These are phyloP conservation scores for Neurospora sp. DNA, from an alignment of 495 filamentous ascomycete genomes.

Conservation along the genomic window DNA sequence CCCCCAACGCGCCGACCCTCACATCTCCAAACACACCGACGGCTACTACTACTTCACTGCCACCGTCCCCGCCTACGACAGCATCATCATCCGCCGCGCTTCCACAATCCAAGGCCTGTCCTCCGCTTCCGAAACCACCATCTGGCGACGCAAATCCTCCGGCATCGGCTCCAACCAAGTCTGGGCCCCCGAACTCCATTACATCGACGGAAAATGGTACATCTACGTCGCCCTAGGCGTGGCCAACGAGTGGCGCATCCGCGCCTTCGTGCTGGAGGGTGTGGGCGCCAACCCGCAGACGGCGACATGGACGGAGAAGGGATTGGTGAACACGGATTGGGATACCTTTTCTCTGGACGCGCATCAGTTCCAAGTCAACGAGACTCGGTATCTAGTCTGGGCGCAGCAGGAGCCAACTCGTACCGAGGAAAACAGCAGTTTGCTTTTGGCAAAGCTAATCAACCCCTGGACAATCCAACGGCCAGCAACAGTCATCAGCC, in stretches of 20 bases:
- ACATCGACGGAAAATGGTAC: conserved; percentile 38
- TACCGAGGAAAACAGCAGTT: conserved; percentile 1
- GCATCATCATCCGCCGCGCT: conserved; percentile 38
- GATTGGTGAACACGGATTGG: conserved; percentile 19
- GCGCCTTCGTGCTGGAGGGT: conserved; percentile 19
- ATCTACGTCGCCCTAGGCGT: conserved; percentile 30
- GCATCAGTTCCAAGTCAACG: conserved; percentile 16
- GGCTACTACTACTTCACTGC: conserved; percentile 43
- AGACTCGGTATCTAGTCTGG: conserved; percentile 20
- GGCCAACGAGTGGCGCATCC: conserved; percentile 16
- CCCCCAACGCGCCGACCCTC: conserved; percentile 18
- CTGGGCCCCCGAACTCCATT: conserved; percentile 47
- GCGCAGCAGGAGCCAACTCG: conserved; percentile 16
- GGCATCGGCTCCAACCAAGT: conserved; percentile 41
- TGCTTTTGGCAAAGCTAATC: conserved; percentile 11
- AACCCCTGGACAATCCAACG: conserved; percentile 21
- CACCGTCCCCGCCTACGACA: conserved; percentile 35
- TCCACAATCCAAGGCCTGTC: conserved; percentile 39
- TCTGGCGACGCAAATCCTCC: conserved; percentile 28
- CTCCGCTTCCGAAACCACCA: conserved; percentile 24
- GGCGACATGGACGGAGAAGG: conserved; percentile 15
- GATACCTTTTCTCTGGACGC: conserved; percentile 20
- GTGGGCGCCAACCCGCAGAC: conserved; percentile 15
- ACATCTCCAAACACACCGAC: conserved; percentile 33
- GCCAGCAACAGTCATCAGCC: conserved; percentile 25